Base-by-base conservation (phyloP, 768 basidiomycete genomes). In the Pleurotus cornucopiae region DNA sequence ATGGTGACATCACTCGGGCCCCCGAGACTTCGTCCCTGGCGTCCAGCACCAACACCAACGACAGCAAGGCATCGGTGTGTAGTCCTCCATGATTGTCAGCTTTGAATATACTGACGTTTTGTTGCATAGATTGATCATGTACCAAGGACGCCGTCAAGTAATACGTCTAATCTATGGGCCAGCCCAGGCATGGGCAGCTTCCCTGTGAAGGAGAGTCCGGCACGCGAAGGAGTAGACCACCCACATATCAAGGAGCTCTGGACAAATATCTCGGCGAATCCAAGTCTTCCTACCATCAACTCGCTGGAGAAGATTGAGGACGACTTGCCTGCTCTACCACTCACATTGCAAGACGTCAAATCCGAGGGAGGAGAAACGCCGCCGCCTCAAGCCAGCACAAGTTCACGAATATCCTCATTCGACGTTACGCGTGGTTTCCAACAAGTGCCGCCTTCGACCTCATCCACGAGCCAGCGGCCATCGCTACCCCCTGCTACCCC, bases 401-500 rank as follows among this genome's bases (percentile, higher is more conserved):
- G 81, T 20, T 80, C 88, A 21, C 83, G 88, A 40, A 89, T 91
- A 83, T 90, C 89, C 2, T 70, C 87, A 39, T 84, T 86, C 56
- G 91, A 94, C 55, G 89, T 92, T 34, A 91, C 88, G 11, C 83
- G 88, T 57, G 89, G 91, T 18, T 94, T 94, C 72, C 91, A 94
- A 65, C 86, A 86, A 69, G 91, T 93, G 23, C 91, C 91, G 2
- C 72, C 82, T 6, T 76, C 88, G 2, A 77, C 82, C 13, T 68
- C 51, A 6, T n/a, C n/a, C 20, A 65, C 77, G 11, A 64, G 75
- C 38, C 78, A 76, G 59, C 77, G 83, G 58, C 71, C 82, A 2
- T 70, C 82, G 51, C 81, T 85, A 18, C 78, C 83, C 18, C 72
- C 83, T 14, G 69, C 74, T 4, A 73, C 71, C 1, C 76, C 73